Evolutionary conservation across 2,329 filamentous ascomycete genomes (phyloP).

Genomic region (Chaetomiaceae sp.): DNA sequence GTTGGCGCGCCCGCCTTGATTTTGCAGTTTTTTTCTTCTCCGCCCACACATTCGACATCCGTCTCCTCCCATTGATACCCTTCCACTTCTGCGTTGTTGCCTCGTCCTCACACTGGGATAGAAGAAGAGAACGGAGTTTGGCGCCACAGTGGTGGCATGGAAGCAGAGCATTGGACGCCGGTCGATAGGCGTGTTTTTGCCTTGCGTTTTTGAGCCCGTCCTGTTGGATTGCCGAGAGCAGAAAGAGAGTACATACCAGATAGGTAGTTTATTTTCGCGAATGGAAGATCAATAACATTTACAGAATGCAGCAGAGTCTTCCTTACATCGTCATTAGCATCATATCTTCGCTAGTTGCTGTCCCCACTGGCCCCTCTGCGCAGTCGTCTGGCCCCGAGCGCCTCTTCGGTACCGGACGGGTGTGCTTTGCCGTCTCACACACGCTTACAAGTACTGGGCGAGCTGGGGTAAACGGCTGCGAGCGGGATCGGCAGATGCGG

Average conservation of each 20-base stretch:
- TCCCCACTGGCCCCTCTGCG: neutral
- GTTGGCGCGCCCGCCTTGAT: slow-evolving; percentile 10
- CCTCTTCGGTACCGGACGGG: neutral
- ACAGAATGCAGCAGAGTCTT: neutral
- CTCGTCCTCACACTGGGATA: neutral
- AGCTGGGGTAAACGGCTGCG: neutral
- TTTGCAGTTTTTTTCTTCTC: too few relatives aligned
- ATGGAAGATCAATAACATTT: neutral
- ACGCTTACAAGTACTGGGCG: neutral
- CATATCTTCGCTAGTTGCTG: too few relatives aligned
- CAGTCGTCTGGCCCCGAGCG: neutral
- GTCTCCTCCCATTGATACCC: slow-evolving; percentile 13
- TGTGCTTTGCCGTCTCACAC: slow-evolving; percentile 6
- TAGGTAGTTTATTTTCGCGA: too few relatives aligned
- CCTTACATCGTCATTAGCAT: too few relatives aligned
- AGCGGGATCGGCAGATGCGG: neutral
- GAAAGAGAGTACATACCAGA: neutral
- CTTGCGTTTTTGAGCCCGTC: neutral
- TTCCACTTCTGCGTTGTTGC: neutral
- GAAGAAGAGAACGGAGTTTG: neutral
- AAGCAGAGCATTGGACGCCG: neutral
- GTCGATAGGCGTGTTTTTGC: neutral
- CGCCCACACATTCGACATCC: too few relatives aligned
- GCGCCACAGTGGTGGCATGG: neutral
- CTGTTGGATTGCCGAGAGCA: neutral